Base-by-base conservation (phyloP, 306 rosid genomes). In the Castanopsis chinensis region DNA sequence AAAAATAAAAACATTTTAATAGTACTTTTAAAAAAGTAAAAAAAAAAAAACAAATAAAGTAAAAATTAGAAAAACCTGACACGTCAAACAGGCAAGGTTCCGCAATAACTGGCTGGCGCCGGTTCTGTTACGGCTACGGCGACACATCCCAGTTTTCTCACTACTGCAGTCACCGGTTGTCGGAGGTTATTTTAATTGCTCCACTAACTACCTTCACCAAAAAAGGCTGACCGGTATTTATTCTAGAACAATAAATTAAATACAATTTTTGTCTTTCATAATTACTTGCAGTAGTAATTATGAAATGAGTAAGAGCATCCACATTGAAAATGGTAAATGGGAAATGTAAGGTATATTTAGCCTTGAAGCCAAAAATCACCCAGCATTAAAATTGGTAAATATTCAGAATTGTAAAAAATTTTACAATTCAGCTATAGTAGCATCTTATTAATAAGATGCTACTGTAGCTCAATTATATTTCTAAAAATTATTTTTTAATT, bases 51-150 rank as follows among this genome's bases (percentile, higher is more conserved):
- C 14, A 53, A 32, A 28, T 64, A 72, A 71, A 69, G 23, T 11
- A 23, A 20, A 14, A 59, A 18, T 28, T 56, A 45, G 8, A 32
- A 55, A 54, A 73, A 17, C 33, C 21, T 43, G 86, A 77, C 91
- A 86, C 87, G 85, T 86, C 80, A 73, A 68, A 25, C 58, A 77
- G 87, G 88, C 91, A 85, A 79, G 69, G 58, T 74, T 79, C 94
- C 96, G 76, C 77, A 71, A 80, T 81, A 32, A 83, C 86, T 41
- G 87, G 77, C 37, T 68, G 67, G 75, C 90, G 81, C 92, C 91
- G 90, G 90, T 85, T 80, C 27, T 82, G 89, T 80, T 64, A 88
- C 91, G 86, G 76, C 89, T 72, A 80, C 83, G 89, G 81, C 85
- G 75, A 73, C 82, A 25, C 33, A 79, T 81, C 21, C 86, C 79